Evolutionary conservation across 768 basidiomycete genomes (phyloP).

Genomic region (Lepiota subincarnata): DNA sequence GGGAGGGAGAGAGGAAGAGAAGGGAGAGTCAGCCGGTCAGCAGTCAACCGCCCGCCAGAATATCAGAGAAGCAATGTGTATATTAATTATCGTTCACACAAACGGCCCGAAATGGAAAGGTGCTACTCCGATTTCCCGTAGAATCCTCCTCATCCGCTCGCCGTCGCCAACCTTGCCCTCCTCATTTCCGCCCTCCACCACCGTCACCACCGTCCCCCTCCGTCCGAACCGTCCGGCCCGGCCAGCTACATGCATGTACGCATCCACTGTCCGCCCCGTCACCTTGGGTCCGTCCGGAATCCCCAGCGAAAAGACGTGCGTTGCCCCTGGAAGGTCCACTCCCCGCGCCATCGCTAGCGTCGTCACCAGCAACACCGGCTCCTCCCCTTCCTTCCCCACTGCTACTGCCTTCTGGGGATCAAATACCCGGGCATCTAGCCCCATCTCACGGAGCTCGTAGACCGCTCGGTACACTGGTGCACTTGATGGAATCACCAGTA

Average conservation of each 20-base stretch:
- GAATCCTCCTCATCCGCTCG: constrained; percentile 38
- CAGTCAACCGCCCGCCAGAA: constrained; percentile 18
- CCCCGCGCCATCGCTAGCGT: constrained; percentile 71
- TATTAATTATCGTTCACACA: constrained; percentile 28
- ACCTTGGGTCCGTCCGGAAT: constrained; percentile 43
- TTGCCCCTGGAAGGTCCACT: constrained; percentile 64
- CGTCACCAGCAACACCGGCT: constrained; percentile 62
- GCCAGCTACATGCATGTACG: constrained; percentile 68
- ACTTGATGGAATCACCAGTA: constrained; percentile 64
- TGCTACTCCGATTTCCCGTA: constrained; percentile 39
- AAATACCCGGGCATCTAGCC: constrained; percentile 61
- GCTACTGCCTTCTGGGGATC: constrained; percentile 39
- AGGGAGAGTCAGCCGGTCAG: constrained; percentile 11
- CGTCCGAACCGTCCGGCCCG: constrained; percentile 72
- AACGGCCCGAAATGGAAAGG: constrained; percentile 51
- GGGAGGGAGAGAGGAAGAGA: constrained; percentile 9
- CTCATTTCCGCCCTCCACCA: constrained; percentile 42
- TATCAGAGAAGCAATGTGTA: constrained; percentile 3
- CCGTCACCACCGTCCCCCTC: constrained; percentile 60
- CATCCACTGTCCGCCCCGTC: constrained; percentile 43
- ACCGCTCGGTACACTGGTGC: constrained; percentile 60
- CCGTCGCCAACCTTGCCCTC: constrained; percentile 22
- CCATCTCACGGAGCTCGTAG: constrained; percentile 58
- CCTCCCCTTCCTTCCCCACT: constrained; percentile 32
- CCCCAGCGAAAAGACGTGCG: constrained; percentile 73